A percentile compares a stretch with the other conserved stretches of the same genome.
Conservation (phyloP, 257 asterid species). For the Salvia hispanica region DNA sequence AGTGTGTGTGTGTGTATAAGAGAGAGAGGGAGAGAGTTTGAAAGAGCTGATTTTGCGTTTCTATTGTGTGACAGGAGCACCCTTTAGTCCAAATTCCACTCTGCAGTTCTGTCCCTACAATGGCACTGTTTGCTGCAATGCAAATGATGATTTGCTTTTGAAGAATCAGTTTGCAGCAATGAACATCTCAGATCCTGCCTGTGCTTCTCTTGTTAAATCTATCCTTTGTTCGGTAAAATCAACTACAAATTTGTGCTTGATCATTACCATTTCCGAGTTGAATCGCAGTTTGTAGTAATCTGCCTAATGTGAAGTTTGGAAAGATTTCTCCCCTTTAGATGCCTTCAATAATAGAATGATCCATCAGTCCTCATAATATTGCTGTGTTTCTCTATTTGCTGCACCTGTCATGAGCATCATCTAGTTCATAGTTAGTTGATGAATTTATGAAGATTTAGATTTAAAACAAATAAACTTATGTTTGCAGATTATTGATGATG, state of each 20-base stretch:
- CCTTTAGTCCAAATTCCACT: conserved; percentile 46
- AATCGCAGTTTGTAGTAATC: too few relatives aligned
- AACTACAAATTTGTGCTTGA: neutral
- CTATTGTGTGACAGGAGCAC: conserved; percentile 53
- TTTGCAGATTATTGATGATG: too few relatives aligned
- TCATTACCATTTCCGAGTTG: too few relatives aligned
- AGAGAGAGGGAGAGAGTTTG: too few relatives aligned
- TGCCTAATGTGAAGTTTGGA: too few relatives aligned
- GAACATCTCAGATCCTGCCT: conserved; percentile 68
- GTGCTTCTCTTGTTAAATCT: conserved; percentile 77
- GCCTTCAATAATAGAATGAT: too few relatives aligned
- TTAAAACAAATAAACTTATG: too few relatives aligned
- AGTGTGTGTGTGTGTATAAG: conserved; percentile 28
- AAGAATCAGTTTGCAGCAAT: conserved; percentile 54
- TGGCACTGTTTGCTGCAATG: conserved; percentile 70
- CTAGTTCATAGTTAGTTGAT: neutral
- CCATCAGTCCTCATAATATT: too few relatives aligned
- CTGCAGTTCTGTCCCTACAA: conserved; percentile 68
- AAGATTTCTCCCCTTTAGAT: too few relatives aligned
- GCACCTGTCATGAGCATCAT: neutral
- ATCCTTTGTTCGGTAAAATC: conserved; percentile 66
- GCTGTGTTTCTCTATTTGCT: neutral
- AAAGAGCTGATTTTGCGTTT: conserved; percentile 17
- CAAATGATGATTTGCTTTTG: conserved; percentile 51
- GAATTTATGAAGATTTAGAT: too few relatives aligned